These are phyloP conservation scores for Melaleuca alternifolia DNA, from an alignment of 345 rosid species.

Conservation along the genomic window DNA sequence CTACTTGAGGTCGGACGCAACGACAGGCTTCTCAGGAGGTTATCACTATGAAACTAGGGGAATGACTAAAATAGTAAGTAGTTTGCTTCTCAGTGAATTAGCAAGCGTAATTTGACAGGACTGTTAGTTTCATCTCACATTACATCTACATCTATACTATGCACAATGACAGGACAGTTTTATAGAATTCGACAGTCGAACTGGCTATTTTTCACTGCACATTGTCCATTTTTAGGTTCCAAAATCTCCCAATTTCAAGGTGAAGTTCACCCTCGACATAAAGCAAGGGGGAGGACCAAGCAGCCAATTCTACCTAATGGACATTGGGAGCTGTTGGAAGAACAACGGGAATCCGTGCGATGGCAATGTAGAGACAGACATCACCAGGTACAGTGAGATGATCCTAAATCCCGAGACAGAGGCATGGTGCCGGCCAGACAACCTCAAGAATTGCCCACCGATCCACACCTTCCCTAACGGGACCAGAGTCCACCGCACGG, in stretches of 20 bases:
- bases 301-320: conserved; percentile 69
- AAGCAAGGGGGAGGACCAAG: conserved; percentile 61
- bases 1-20: conserved; percentile 77
- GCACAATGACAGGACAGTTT: not conserved
- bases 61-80: conserved; percentile 55
- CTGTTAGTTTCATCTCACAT: not conserved
- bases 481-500: conserved; percentile 36
- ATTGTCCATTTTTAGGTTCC: conserved; percentile 36
- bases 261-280: conserved; percentile 38
- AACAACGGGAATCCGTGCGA: conserved; percentile 59
- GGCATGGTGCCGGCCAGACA: conserved; percentile 35
- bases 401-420: conserved; percentile 39
- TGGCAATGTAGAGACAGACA: conserved; percentile 53
- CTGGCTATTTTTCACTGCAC: not conserved
- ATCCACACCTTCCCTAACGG: conserved; percentile 45
- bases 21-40: conserved; percentile 60
- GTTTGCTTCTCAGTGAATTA: not conserved
- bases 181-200: not conserved
- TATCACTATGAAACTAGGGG: conserved; percentile 74
- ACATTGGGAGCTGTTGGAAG: conserved; percentile 86
- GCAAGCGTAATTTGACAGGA: not conserved
- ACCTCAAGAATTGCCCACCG: conserved; percentile 39
- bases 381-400: conserved; percentile 66
- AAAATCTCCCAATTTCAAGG: conserved; percentile 61
- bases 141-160: not conserved